phyloP scores from a whole-genome alignment of 1,139 yeast species.

The Lodderomyces oxycetoniae region DNA sequence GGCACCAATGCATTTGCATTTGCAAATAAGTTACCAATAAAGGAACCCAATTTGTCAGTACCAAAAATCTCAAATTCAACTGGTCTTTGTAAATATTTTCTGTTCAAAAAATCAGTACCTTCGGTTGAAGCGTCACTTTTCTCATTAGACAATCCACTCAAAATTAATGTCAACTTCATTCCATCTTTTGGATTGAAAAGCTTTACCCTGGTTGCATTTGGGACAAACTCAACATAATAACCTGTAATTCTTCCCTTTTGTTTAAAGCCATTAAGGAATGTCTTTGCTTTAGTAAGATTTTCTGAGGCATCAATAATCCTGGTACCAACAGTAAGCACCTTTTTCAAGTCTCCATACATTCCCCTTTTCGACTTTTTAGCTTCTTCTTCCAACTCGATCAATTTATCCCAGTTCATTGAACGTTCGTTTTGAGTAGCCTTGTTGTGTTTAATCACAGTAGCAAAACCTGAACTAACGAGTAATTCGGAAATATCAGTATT shows the following conservation, averaged over 20 bases:
- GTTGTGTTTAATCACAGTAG: slow-evolving; percentile 73
- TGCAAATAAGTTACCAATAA: slow-evolving; percentile 65
- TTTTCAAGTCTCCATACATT: slow-evolving; percentile 48
- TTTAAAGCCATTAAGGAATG: slow-evolving; percentile 66
- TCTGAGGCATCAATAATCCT: slow-evolving; percentile 80
- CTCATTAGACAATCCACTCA: slow-evolving; percentile 66
- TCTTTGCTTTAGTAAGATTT: slow-evolving; percentile 63
- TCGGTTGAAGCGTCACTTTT: slow-evolving; percentile 43
- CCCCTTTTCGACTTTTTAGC: slow-evolving; percentile 60
- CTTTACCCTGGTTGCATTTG: slow-evolving; percentile 64
- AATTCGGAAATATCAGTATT: slow-evolving; percentile 60
- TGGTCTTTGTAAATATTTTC: slow-evolving; percentile 63
- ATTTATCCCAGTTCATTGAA: slow-evolving; percentile 72
- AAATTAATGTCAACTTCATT: slow-evolving; percentile 60
- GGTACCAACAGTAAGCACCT: slow-evolving; percentile 47
- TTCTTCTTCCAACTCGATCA: slow-evolving; percentile 64
- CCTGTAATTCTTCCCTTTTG: slow-evolving; percentile 59
- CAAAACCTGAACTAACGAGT: slow-evolving; percentile 63
- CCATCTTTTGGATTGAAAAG: slow-evolving; percentile 70
- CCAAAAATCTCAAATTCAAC: slow-evolving; percentile 66
- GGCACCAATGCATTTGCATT: slow-evolving; percentile 49
- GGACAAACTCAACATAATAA: slow-evolving; percentile 63
- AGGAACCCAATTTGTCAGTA: slow-evolving; percentile 76
- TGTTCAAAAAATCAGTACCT: slow-evolving; percentile 53
- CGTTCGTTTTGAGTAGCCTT: slow-evolving; percentile 66